A percentile compares a stretch with the other conserved stretches of the same genome.
Evolutionary conservation across 2,329 filamentous ascomycete species (phyloP).

Genomic region (Colletotrichum siamense): DNA sequence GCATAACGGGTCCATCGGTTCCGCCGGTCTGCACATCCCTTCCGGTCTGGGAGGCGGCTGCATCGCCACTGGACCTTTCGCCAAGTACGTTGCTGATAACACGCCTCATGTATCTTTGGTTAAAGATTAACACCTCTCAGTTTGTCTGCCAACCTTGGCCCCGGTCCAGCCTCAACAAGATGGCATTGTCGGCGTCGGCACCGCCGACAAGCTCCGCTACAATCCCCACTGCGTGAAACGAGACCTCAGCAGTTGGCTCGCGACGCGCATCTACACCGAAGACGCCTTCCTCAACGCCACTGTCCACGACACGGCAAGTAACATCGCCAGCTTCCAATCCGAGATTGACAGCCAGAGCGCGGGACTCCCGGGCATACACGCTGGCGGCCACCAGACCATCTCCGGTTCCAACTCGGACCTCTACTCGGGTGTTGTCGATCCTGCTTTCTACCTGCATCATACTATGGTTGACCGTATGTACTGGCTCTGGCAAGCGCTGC

Average conservation of each 20-base stretch:
- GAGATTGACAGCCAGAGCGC: slow-evolving; percentile 41
- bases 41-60: slow-evolving; percentile 39
- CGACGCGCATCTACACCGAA: slow-evolving; percentile 24
- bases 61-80: slow-evolving; percentile 36
- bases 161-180: slow-evolving; percentile 27
- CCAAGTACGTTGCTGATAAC: background rate
- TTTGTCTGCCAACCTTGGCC: slow-evolving; percentile 30
- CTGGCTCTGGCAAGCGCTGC: slow-evolving; percentile 7
- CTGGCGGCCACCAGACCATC: slow-evolving; percentile 12
- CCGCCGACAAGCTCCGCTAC: slow-evolving; percentile 20
- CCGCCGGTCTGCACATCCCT: slow-evolving; percentile 28
- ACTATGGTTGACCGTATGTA: background rate
- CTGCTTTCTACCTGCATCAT: background rate
- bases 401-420: slow-evolving; percentile 43
- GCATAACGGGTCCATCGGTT: slow-evolving; percentile 24
- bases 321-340: slow-evolving; percentile 39
- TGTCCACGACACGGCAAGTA: slow-evolving; percentile 16
- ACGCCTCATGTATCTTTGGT: rapidly evolving
- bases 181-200: background rate
- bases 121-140: background rate
- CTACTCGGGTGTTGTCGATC: slow-evolving; percentile 37
- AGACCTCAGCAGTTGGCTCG: slow-evolving; percentile 24
- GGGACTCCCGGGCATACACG: slow-evolving; percentile 27
- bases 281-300: slow-evolving; percentile 26
- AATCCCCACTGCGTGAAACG: slow-evolving; percentile 35